Base-by-base conservation (phyloP, 129 eudicot species). In the Heracleum sosnowskyi region DNA sequence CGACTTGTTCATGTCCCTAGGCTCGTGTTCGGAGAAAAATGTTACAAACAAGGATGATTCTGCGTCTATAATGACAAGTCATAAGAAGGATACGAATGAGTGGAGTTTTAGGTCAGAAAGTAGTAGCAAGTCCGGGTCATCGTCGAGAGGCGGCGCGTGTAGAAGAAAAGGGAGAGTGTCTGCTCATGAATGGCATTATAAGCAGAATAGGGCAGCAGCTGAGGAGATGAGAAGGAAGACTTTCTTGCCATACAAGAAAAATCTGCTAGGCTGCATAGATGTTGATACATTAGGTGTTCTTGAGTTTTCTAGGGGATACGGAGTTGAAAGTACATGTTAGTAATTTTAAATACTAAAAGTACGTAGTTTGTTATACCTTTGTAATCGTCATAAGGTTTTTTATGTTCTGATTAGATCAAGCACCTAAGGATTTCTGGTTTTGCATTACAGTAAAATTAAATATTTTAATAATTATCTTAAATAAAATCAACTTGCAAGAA, bases 191-290 rank as follows among this genome's bases (percentile, higher is more conserved):
- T 31, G 57, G 69, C 83, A 80, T n/a, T 63, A 75, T 51, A 68
- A 11, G 40, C 53, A 64, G 40, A 81, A 76, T 72, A 60, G 64
- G 53, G 84, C 84, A 35, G 80, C 41, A 6, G 41, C 84, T 1
- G 76, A 44, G 76, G 80, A 76, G 55, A 31, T 66, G 79, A 81
- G 73, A 69, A 81, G 60, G 55, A 81, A 81, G 80, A 81, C 80
- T 45, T 81, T 81, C 64, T 49, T 81, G 68, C 80, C 84, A 0
- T 75, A 51, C 71, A 79, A 79, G 82, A 74, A 79, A 64, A 57
- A 29, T 74, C 41, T 79, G 40, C 51, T 79, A 20, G 77, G 82
- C 7, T 37, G 79, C 47, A 36, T 77, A 33, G 72, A 57, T 57
- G 33, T 77, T 60, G 69, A 77, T n/a, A 16, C 77, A 16, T 26